A percentile compares a stretch with the other conserved stretches of the same genome.
These are phyloP conservation scores for Grosmannia huntii DNA, from an alignment of 2,329 filamentous ascomycete genomes.

Conservation along the genomic window DNA sequence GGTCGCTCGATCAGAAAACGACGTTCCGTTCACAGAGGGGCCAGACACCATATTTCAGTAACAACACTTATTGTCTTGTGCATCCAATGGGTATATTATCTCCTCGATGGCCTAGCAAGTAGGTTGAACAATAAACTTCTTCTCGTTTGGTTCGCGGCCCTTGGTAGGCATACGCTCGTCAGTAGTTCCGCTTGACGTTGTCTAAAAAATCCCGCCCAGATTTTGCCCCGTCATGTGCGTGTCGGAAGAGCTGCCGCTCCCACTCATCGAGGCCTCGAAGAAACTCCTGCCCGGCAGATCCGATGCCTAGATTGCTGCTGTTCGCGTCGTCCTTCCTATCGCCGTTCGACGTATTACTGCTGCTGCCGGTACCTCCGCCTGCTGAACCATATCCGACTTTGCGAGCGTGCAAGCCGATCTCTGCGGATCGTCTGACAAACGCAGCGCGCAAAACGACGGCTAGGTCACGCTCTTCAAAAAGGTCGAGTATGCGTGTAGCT, in stretches of 20 bases:
- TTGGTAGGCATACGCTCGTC: not conserved
- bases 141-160: too few species aligned
- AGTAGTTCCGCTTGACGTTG: constrained; percentile 34
- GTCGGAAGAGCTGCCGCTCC: constrained; percentile 65
- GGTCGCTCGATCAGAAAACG: too few species aligned
- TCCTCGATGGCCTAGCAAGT: too few species aligned
- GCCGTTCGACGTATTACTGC: constrained; percentile 25
- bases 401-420: constrained; percentile 79
- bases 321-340: constrained; percentile 50
- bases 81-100: too few species aligned
- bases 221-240: constrained; percentile 62
- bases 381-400: constrained; percentile 56
- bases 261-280: constrained; percentile 79
- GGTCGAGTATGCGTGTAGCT: constrained; percentile 71
- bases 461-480: constrained; percentile 73
- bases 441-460: constrained; percentile 64
- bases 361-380: constrained; percentile 19
- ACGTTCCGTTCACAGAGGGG: too few species aligned
- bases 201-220: constrained; percentile 59
- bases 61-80: too few species aligned
- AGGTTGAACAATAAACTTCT: not conserved
- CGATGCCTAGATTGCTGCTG: constrained; percentile 36
- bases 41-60: too few species aligned
- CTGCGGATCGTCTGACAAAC: constrained; percentile 67
- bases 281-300: constrained; percentile 65